Base-by-base conservation (phyloP, 441 rosid genomes). In the Daphne laureola region DNA sequence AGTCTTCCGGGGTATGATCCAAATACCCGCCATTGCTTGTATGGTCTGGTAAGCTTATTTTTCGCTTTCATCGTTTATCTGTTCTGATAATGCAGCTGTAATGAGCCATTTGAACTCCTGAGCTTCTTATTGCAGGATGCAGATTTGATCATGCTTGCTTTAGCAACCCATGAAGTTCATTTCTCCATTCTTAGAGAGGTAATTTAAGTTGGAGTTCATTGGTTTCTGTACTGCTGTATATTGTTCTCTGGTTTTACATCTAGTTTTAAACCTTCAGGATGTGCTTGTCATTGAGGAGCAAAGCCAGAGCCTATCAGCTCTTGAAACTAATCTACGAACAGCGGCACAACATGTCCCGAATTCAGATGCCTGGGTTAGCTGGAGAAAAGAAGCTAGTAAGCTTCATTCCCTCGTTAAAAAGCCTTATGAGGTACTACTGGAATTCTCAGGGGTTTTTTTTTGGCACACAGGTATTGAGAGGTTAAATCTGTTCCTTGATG, bases 141-240 rank as follows among this genome's bases (percentile, higher is more conserved):
- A 0, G 73, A 69, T 43, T 26, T 69, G 18, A 69, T 69, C 1
- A 51, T 64, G 62, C 54, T 69, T 12, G 67, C 69, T 17, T 56
- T 69, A 40, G 66, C 67, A n/a, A 69, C 69, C 1, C 69, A 69
- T 12, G 73, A 69, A 52, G 54, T 69, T 42, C 70, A 69, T 53
- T 60, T 69, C 36, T 69, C 70, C 1, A 60, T 69, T 4, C 17
- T 69, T 3, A 35, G 73, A 35, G 73, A 69, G 73, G 66, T 69
- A 26, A 59, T 17, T 49, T 15, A 16, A 4, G 5, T 5, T 21
- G 38, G 38, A 9, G 8, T 31, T 31, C 9, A 31, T 1, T 0
- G 8, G 1, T 31, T 31, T 5, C 4, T 31, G 9, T 27, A 31
- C 14, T n/a, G 14, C 16, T 15, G 11, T 9, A 4, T 25, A 4